Percentiles rank a stretch among this genome's conserved stretches.
Evolutionary conservation across 768 basidiomycete species (phyloP).

Genomic region (Agrocybe pediades): DNA sequence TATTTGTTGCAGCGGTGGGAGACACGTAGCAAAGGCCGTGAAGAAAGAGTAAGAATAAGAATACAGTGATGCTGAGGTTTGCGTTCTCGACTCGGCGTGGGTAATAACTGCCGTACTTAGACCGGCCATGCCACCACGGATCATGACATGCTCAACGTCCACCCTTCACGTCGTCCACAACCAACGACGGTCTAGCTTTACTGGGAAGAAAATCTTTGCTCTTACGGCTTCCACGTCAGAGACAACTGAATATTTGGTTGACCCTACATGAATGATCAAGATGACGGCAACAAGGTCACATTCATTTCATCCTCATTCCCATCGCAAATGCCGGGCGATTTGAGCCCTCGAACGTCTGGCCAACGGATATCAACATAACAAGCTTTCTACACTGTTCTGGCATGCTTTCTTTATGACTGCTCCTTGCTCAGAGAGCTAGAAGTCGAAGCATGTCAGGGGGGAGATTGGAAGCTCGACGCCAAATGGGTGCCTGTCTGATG

Average conservation of each 20-base stretch:
- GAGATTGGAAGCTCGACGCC: not conserved
- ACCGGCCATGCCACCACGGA: too few species aligned
- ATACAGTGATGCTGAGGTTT: too few species aligned
- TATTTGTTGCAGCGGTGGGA: conserved; percentile 32
- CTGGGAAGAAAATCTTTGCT: not conserved
- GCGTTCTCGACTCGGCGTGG: too few species aligned
- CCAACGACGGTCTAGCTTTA: too few species aligned
- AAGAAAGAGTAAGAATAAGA: too few species aligned
- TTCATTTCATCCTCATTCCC: not conserved
- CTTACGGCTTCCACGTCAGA: not conserved
- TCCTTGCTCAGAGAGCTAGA: not conserved
- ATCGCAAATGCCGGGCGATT: not conserved
- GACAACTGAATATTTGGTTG: not conserved
- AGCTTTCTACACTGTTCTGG: not conserved
- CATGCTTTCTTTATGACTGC: not conserved
- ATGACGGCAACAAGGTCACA: too few species aligned
- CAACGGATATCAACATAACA: not conserved
- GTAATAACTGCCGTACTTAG: too few species aligned
- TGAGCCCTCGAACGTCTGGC: not conserved
- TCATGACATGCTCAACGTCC: too few species aligned
- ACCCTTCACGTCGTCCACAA: too few species aligned
- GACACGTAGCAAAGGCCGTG: not conserved
- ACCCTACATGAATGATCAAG: too few species aligned
- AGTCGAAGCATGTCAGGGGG: not conserved
- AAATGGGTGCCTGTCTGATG: not conserved